Conservation (phyloP, 2,329 filamentous ascomycete species). For the Nothomitra cinnamomea region DNA sequence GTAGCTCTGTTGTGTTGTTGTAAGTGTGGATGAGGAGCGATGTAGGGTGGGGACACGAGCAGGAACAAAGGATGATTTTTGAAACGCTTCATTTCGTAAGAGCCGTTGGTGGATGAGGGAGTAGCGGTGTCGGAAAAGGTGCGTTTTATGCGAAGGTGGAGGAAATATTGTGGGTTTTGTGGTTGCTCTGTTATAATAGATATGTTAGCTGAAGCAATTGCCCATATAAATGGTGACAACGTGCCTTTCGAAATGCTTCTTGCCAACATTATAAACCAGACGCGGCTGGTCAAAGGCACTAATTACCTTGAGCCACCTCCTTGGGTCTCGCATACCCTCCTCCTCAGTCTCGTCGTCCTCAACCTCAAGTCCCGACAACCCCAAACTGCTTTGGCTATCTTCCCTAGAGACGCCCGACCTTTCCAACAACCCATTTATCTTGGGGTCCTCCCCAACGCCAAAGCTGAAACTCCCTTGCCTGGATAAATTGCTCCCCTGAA, state of each 20-base stretch:
- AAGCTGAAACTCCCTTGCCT: slow-evolving; percentile 47
- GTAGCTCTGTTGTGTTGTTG: slow-evolving; percentile 47
- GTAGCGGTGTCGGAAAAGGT: slow-evolving; percentile 76
- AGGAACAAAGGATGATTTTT: slow-evolving; percentile 49
- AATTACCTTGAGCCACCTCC: slow-evolving; percentile 71
- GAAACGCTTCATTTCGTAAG: slow-evolving; percentile 83
- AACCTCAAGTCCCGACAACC: slow-evolving; percentile 30
- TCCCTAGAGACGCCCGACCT: slow-evolving; percentile 31
- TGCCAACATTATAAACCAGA: slow-evolving; percentile 55
- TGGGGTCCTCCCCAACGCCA: slow-evolving; percentile 35
- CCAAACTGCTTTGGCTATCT: slow-evolving; percentile 49
- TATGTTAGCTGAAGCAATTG: slow-evolving; percentile 5
- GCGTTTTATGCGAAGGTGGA: slow-evolving; percentile 61
- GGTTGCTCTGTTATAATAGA: slow-evolving; percentile 30
- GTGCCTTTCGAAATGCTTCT: slow-evolving; percentile 80
- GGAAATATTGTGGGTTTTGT: slow-evolving; percentile 57
- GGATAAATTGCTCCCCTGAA: slow-evolving; percentile 31
- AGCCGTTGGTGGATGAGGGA: slow-evolving; percentile 84
- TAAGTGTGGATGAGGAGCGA: slow-evolving; percentile 25
- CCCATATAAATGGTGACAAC: slow-evolving; percentile 12
- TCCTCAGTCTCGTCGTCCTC: slow-evolving; percentile 40
- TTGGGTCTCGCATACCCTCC: slow-evolving; percentile 46
- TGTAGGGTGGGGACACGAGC: neutral
- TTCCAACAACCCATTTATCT: neutral
- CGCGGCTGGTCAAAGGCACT: slow-evolving; percentile 75